Evolutionary conservation across 2,329 filamentous ascomycete species (phyloP).

Genomic region (Penicillium sp.): DNA sequence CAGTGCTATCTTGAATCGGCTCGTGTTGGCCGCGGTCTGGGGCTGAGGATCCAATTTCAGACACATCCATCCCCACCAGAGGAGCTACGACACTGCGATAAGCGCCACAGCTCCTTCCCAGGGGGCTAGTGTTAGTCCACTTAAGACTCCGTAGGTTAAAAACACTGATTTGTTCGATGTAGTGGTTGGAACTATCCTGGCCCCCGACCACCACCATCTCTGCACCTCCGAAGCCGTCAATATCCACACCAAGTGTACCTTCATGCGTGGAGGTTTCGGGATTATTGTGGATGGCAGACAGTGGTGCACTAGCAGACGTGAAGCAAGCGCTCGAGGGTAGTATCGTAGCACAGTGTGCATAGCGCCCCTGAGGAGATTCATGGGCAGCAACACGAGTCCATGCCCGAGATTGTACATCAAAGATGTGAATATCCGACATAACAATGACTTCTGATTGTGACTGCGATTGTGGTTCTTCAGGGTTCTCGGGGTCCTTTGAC

Average conservation of each 20-base stretch:
- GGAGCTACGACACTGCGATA: constrained; percentile 95
- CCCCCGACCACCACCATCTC: constrained; percentile 98
- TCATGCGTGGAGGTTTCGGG: constrained; percentile 80
- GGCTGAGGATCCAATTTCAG: constrained; percentile 44
- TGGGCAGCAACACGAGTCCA: constrained; percentile 83
- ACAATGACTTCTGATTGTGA: constrained; percentile 84
- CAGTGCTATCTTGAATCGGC: constrained; percentile 26
- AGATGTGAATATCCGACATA: constrained; percentile 97
- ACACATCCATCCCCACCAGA: constrained; percentile 52
- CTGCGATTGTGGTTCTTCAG: constrained; percentile 58
- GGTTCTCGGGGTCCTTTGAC: constrained; percentile 42
- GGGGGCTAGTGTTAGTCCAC: constrained; percentile 84
- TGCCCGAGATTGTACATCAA: constrained; percentile 74
- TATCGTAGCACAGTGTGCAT: constrained; percentile 93
- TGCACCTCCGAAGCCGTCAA: constrained; percentile 87
- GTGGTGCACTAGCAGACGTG: constrained; percentile 75
- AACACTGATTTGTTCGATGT: constrained; percentile 97
- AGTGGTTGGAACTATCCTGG: constrained; percentile 96
- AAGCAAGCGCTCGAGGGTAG: constrained; percentile 85
- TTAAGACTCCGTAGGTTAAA: constrained; percentile 94
- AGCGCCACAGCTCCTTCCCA: constrained; percentile 91
- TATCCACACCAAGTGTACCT: constrained; percentile 79
- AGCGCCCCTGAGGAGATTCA: constrained; percentile 86
- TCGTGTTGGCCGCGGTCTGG: constrained; percentile 40
- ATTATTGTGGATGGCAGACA: constrained; percentile 87